These are phyloP conservation scores for Nakazawaea peltata DNA, from an alignment of 805 yeast genomes.

Conservation along the genomic window DNA sequence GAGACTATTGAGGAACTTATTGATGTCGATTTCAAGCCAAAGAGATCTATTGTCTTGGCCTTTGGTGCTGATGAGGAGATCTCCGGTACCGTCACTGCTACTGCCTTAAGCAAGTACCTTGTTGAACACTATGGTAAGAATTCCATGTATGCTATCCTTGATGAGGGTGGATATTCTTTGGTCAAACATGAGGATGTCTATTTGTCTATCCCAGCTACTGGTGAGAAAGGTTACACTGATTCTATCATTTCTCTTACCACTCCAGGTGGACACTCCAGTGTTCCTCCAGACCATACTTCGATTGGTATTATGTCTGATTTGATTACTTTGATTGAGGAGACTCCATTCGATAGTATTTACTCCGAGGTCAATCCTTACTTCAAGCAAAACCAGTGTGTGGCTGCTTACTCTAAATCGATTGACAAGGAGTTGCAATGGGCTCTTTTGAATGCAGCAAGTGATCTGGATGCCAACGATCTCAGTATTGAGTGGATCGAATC, in stretches of 20 bases:
- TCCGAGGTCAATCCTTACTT: constrained; percentile 50
- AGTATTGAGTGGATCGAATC: constrained; percentile 23
- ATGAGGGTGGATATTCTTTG: constrained; percentile 52
- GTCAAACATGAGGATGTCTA: constrained; percentile 34
- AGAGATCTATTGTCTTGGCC: constrained; percentile 52
- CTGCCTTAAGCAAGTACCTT: constrained; percentile 32
- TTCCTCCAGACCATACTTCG: constrained; percentile 72
- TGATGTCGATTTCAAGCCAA: constrained; percentile 42
- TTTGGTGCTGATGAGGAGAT: constrained; percentile 78
- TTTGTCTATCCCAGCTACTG: constrained; percentile 48
- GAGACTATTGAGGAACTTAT: constrained; percentile 56
- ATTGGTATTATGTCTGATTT: constrained; percentile 64
- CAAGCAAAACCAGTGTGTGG: constrained; percentile 55
- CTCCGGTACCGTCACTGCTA: constrained; percentile 55
- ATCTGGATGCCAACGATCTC: constrained; percentile 24
- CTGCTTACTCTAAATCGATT: constrained; percentile 34
- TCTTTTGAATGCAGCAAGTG: constrained; percentile 28
- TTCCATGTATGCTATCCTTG: constrained; percentile 53
- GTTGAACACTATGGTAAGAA: constrained; percentile 48
- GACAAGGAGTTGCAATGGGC: constrained; percentile 19
- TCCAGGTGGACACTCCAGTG: constrained; percentile 78
- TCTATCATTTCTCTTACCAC: constrained; percentile 40
- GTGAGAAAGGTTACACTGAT: constrained; percentile 50
- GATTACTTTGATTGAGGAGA: constrained; percentile 42
- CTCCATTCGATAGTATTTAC: constrained; percentile 42